phyloP scores from a whole-genome alignment of 768 basidiomycete genomes.

The Paxillus rubicundulus region DNA sequence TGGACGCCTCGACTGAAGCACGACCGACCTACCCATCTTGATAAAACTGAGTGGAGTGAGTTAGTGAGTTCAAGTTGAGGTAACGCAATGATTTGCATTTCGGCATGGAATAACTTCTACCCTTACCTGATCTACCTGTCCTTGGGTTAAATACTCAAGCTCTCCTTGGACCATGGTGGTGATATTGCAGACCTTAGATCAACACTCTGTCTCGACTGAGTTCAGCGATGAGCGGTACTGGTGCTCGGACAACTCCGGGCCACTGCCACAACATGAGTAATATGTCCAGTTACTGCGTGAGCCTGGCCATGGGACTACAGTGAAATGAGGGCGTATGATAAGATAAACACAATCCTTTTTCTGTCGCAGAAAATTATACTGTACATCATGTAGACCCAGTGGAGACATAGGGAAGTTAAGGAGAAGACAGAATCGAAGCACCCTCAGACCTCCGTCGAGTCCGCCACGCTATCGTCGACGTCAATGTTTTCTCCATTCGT shows the following conservation, averaged over 20 bases:
- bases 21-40: slow-evolving; percentile 48
- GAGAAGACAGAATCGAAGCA: background rate
- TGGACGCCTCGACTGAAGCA: background rate
- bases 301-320: too few relatives aligned
- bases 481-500: slow-evolving; percentile 55
- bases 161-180: background rate
- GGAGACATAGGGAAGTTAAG: background rate
- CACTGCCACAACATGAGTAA: too few relatives aligned
- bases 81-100: background rate
- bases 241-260: too few relatives aligned
- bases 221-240: too few relatives aligned
- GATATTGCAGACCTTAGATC: too few relatives aligned
- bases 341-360: background rate
- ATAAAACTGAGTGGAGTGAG: slow-evolving; percentile 46
- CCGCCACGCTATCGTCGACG: slow-evolving; percentile 23
- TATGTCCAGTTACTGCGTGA: too few relatives aligned
- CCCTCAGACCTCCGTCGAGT: slow-evolving; percentile 25
- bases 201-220: too few relatives aligned
- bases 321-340: background rate
- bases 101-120: background rate
- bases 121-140: slow-evolving; percentile 58
- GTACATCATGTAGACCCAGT: background rate
- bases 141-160: slow-evolving; percentile 50
- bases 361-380: background rate
- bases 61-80: background rate